These are phyloP conservation scores for Trypanosoma cruzi DNA, from an alignment of 208 protist genomes.

Conservation along the genomic window DNA sequence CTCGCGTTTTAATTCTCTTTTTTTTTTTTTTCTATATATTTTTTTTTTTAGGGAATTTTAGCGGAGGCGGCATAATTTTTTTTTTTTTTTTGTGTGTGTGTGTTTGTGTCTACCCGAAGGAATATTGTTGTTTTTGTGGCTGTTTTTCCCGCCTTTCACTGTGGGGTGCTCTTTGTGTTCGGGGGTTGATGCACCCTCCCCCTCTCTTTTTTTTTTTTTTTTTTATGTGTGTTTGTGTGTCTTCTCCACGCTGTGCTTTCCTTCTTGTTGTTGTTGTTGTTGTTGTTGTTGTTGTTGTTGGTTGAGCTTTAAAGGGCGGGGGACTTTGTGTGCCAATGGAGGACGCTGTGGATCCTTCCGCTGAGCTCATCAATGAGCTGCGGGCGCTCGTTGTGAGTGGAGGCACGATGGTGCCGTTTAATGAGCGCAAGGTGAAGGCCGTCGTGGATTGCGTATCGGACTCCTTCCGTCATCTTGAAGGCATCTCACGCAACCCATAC, in stretches of 20 bases:
- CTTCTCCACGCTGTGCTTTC: too few species aligned
- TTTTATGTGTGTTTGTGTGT: neutral
- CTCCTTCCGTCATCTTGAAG: constrained; percentile 52
- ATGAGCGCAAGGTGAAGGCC: constrained; percentile 69
- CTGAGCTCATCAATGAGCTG: constrained; percentile 83
- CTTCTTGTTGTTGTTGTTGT: constrained; percentile 7
- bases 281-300: constrained; percentile 35
- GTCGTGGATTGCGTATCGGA: constrained; percentile 65
- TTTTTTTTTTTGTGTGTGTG: neutral
- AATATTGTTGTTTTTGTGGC: too few species aligned
- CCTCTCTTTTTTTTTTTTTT: neutral
- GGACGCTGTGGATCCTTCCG: constrained; percentile 50
- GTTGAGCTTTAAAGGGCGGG: neutral
- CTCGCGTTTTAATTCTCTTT: too few species aligned
- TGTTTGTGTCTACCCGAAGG: too few species aligned
- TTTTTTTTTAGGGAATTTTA: too few species aligned
- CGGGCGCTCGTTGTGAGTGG: constrained; percentile 75
- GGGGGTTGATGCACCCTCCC: too few species aligned
- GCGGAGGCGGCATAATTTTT: too few species aligned
- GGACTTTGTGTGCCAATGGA: constrained; percentile 7
- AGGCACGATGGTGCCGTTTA: constrained; percentile 50
- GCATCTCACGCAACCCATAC: constrained; percentile 70
- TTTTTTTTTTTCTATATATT: neutral
- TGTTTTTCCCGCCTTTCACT: too few species aligned
- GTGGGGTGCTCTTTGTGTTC: too few species aligned